Conservation (phyloP, 768 basidiomycete genomes). For the Leccinum imitatum region DNA sequence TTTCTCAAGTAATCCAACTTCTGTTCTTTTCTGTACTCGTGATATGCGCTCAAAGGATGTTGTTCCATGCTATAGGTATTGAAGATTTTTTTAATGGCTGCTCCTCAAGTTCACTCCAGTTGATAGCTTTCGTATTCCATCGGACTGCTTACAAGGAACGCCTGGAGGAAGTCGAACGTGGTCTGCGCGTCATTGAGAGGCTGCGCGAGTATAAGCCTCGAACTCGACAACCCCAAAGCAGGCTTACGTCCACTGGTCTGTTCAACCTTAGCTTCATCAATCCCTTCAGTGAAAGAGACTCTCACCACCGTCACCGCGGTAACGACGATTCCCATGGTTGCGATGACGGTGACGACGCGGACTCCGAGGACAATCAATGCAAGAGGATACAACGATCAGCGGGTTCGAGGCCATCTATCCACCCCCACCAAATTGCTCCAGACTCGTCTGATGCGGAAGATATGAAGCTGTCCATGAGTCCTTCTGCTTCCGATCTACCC, state of each 20-base stretch:
- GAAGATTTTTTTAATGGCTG: neutral
- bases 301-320: constrained; percentile 32
- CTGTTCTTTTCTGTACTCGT: constrained; percentile 74
- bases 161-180: constrained; percentile 51
- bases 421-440: constrained; percentile 2
- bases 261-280: constrained; percentile 34
- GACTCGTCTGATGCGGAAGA: constrained; percentile 16
- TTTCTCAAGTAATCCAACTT: constrained; percentile 67
- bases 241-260: constrained; percentile 33
- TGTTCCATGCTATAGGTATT: constrained; percentile 62
- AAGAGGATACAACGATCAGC: constrained; percentile 30
- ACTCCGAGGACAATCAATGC: constrained; percentile 29
- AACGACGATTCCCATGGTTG: constrained; percentile 23
- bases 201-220: constrained; percentile 63
- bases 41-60: constrained; percentile 60
- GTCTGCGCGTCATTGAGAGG: constrained; percentile 61
- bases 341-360: constrained; percentile 33
- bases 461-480: constrained; percentile 8
- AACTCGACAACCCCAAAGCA: constrained; percentile 30
- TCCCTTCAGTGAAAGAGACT: constrained; percentile 46
- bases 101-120: neutral
- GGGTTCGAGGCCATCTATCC: constrained; percentile 1
- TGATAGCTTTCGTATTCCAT: constrained; percentile 68
- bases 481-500: constrained; percentile 1
- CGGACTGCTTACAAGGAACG: constrained; percentile 76